These are phyloP conservation scores for Apiospora sp. DNA, from an alignment of 2,329 filamentous ascomycete genomes.

Conservation along the genomic window DNA sequence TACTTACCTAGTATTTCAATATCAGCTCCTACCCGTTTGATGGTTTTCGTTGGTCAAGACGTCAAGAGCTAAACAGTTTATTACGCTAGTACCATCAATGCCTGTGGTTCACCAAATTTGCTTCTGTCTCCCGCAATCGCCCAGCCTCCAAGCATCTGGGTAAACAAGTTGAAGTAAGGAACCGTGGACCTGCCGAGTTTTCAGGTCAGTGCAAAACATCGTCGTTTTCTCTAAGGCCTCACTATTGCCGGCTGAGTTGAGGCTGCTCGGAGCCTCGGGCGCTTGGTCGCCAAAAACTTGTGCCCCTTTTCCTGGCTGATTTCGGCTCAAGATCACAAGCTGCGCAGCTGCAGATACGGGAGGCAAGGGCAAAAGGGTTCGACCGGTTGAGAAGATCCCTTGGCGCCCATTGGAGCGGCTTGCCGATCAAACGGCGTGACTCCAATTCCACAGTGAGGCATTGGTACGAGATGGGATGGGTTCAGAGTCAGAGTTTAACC, in stretches of 20 bases:
- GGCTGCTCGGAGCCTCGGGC: background rate
- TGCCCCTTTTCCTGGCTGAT: background rate
- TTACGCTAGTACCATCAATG: no score
- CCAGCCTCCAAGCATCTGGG: no score
- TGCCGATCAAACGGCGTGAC: background rate
- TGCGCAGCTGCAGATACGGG: background rate
- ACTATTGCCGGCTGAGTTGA: constrained; percentile 12
- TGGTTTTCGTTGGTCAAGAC: no score
- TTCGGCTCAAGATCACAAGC: background rate
- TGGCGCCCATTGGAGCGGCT: background rate
- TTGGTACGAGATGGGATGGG: background rate
- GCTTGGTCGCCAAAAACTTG: background rate
- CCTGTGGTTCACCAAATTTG: no score
- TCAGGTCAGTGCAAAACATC: background rate
- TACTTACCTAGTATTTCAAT: no score
- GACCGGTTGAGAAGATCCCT: background rate
- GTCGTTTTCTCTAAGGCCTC: background rate
- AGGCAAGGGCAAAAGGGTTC: background rate
- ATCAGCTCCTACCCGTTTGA: no score
- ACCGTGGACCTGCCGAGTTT: background rate
- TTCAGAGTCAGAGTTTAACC: background rate
- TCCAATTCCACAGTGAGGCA: background rate
- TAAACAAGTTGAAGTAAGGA: no score
- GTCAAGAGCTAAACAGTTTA: no score
- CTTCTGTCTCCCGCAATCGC: no score